A percentile compares a stretch with the other conserved stretches of the same genome.
phyloP scores from a whole-genome alignment of 2,329 filamentous ascomycete species.

The Colletotrichum sp. region DNA sequence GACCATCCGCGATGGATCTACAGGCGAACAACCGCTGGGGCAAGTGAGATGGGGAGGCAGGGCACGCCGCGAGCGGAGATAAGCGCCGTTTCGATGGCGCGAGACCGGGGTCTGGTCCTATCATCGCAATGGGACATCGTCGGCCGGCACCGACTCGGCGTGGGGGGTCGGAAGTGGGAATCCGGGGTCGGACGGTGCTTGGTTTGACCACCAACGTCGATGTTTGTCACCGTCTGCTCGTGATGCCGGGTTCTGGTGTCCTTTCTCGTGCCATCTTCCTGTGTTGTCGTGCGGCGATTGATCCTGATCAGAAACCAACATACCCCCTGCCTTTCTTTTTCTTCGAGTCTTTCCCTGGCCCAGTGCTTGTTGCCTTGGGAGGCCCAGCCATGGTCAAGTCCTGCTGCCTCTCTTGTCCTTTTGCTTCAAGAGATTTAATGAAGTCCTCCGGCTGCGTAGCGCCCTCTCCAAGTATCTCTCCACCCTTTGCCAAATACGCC shows the following conservation, averaged over 20 bases:
- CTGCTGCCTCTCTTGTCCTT: neutral
- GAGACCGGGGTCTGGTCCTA: conserved; percentile 10
- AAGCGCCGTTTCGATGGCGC: neutral
- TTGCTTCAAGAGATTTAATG: neutral
- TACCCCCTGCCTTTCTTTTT: neutral
- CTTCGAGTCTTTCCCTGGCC: neutral
- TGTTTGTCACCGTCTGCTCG: neutral
- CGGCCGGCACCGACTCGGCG: conserved; percentile 19
- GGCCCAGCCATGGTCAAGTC: neutral
- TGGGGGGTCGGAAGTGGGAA: neutral
- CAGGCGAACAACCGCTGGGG: neutral
- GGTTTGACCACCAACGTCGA: neutral
- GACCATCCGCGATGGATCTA: neutral
- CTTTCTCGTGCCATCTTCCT: neutral
- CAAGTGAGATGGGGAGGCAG: neutral
- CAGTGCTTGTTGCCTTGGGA: neutral
- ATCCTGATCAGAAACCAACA: neutral
- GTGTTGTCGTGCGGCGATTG: neutral
- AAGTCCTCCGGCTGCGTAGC: neutral
- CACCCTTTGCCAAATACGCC: neutral
- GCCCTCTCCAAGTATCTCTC: neutral
- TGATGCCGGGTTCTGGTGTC: neutral
- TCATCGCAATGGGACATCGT: neutral
- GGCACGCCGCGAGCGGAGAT: neutral
- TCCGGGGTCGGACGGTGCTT: neutral